Percentiles rank a stretch among this genome's conserved stretches.
phyloP scores from a whole-genome alignment of 192 early-diverging fungal species.

The Coemansia sp. region DNA sequence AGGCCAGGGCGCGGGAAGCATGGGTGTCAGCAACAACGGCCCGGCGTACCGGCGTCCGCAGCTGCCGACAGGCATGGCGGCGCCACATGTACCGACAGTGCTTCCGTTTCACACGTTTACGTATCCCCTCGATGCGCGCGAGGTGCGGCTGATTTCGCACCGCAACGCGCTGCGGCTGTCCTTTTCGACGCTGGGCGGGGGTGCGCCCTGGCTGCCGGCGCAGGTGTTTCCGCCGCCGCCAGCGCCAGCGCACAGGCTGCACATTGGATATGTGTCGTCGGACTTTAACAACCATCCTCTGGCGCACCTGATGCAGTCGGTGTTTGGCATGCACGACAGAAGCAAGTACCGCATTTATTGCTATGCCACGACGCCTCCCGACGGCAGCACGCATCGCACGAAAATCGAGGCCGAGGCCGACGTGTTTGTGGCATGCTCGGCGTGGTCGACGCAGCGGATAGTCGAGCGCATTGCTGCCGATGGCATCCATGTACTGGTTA shows the following conservation, averaged over 20 bases:
- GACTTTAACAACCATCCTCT: slow-evolving; percentile 95
- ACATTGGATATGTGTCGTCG: slow-evolving; percentile 85
- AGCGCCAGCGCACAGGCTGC: slow-evolving; percentile 64
- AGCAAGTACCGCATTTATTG: slow-evolving; percentile 68
- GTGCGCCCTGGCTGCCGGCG: slow-evolving; percentile 54
- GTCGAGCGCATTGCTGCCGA: slow-evolving; percentile 72
- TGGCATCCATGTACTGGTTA: slow-evolving; percentile 84
- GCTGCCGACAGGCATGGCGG: slow-evolving; percentile 51
- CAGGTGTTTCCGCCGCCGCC: slow-evolving; percentile 73
- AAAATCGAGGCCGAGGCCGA: slow-evolving; percentile 80
- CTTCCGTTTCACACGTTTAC: slow-evolving; percentile 95
- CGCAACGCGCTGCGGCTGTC: slow-evolving; percentile 81
- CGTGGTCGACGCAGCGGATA: slow-evolving; percentile 69
- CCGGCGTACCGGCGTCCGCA: slow-evolving; percentile 44
- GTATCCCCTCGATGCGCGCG: slow-evolving; percentile 77
- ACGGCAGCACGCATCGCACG: slow-evolving; percentile 70
- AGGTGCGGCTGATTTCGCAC: slow-evolving; percentile 82
- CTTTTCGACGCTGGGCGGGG: slow-evolving; percentile 59
- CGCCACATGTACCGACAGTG: slow-evolving; percentile 75
- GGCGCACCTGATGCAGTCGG: slow-evolving; percentile 91
- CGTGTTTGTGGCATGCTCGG: slow-evolving; percentile 72
- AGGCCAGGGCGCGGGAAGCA: too few relatives aligned
- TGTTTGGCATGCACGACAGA: slow-evolving; percentile 89
- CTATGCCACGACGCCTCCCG: slow-evolving; percentile 79
- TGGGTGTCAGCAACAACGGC: slow-evolving; percentile 1